Conservation (phyloP, 176 grass and related monocot genomes). For the Saccharum spontaneum region DNA sequence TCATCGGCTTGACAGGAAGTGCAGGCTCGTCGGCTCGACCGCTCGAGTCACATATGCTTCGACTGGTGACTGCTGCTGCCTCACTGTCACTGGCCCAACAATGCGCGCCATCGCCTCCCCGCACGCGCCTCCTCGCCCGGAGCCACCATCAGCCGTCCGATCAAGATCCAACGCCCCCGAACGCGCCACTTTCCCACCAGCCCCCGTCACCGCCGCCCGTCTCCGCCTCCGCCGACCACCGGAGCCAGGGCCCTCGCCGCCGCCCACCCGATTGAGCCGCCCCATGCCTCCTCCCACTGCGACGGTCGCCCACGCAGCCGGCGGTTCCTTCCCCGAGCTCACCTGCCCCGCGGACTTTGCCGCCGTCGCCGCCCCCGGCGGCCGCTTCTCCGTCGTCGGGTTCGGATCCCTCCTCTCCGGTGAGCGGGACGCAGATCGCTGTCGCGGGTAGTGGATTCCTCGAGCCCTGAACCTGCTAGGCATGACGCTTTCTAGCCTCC, state of each 20-base stretch:
- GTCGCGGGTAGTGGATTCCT: not conserved
- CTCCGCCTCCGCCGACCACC: conserved; percentile 17
- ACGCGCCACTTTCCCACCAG: not conserved
- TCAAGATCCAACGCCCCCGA: conserved; percentile 37
- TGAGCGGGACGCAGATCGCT: conserved; percentile 11
- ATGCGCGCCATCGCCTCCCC: conserved; percentile 11
- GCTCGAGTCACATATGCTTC: too few relatives aligned
- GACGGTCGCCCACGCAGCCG: not conserved
- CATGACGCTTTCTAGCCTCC: conserved; percentile 3
- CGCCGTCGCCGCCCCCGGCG: conserved; percentile 36
- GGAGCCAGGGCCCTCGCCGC: conserved; percentile 26
- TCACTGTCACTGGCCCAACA: not conserved
- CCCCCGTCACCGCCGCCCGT: not conserved
- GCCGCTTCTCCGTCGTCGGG: conserved; percentile 67
- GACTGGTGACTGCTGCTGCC: not conserved
- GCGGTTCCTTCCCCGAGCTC: conserved; percentile 36
- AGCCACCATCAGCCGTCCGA: conserved; percentile 31
- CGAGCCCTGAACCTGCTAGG: not conserved
- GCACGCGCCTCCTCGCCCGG: not conserved
- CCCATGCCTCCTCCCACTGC: conserved; percentile 21
- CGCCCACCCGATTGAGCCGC: not conserved
- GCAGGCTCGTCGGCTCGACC: too few relatives aligned
- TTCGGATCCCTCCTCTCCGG: conserved; percentile 96
- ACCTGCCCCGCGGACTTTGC: conserved; percentile 47
- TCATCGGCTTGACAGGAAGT: too few relatives aligned